Percentiles rank a stretch among this genome's conserved stretches.
Conservation (phyloP, 805 yeast species). For the Candida qinlingensis region DNA sequence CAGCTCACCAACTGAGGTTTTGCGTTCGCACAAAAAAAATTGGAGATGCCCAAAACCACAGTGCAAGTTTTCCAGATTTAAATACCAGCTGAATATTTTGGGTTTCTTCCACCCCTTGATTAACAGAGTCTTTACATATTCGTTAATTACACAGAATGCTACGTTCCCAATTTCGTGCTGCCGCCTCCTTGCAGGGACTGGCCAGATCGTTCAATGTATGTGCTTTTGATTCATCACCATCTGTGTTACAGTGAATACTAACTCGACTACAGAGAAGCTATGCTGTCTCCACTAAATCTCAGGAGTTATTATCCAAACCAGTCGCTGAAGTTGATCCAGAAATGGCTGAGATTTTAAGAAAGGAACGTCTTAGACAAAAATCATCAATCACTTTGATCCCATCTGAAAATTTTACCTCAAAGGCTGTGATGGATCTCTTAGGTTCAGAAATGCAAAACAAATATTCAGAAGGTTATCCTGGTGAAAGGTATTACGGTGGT, state of each 20-base stretch:
- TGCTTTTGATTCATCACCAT: background rate
- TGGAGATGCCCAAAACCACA: no score
- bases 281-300: slow-evolving; percentile 10
- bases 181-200: slow-evolving; percentile 1
- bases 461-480: slow-evolving; percentile 99
- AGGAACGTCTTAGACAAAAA: slow-evolving; percentile 87
- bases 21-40: background rate
- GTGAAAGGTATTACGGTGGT: slow-evolving; percentile 98
- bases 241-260: background rate
- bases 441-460: slow-evolving; percentile 98
- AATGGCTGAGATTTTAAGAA: slow-evolving; percentile 63
- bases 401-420: slow-evolving; percentile 94
- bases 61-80: background rate
- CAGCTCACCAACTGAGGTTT: background rate
- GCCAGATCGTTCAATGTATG: slow-evolving; percentile 2
- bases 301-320: slow-evolving; percentile 8
- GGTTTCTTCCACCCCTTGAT: background rate
- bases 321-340: slow-evolving; percentile 66
- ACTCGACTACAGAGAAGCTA: slow-evolving; percentile 4
- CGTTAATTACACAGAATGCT: background rate
- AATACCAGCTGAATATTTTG: background rate
- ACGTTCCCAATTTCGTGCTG: slow-evolving; percentile 5
- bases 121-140: no score
- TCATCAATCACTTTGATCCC: slow-evolving; percentile 93
- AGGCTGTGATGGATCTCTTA: slow-evolving; percentile 91